Evolutionary conservation across 768 basidiomycete genomes (phyloP), one percentile per base, ranked within the genome.

Genomic region (Amanita molliuscula): DNA sequence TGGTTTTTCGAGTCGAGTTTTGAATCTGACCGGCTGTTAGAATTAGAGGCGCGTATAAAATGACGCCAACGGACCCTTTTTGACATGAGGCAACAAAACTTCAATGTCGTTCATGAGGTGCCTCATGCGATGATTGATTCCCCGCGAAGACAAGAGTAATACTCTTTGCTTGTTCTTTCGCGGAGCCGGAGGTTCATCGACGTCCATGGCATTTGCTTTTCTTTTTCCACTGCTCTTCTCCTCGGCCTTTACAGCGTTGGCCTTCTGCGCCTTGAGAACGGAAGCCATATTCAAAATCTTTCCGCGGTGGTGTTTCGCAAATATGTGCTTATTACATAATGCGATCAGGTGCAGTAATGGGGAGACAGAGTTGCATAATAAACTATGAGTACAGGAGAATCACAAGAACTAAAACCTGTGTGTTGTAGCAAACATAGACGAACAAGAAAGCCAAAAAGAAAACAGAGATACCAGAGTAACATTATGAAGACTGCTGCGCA

Each of bases 1-100:
- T 95, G 90, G 48, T 88, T 91, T 68, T 98, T 98, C 26, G 93
- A 92, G 67, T 98, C 95, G 36, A 99, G 79, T 68, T 98, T 98
- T 44, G 95, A 84, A 64, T 99, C 96, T 99, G 59, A 20, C 33
- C 5, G 25, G 18, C 11, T 9, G 36, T 52, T 31, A 40, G 21
- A 51, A 36, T 21, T 4, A n/a, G 20, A 10, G 2, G 20, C 23
- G 13, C 4, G 29, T 31, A 7, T 15, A 13, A 23, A 29, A 34
- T 20, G 41, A 13, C 53, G 40, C 42, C 34, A 60, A 52, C 77
- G 49, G 45, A 90, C 96, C 96, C 74, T 96, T 98, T 73, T 98
- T 99, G 3, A 88, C 78, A 65, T 99, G 96, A 4, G 96, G 96
- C 8, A 99, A 65, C 25, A 99, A 70, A 0, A 76, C 79, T 63